Percentiles rank a stretch among this genome's conserved stretches.
These are phyloP conservation scores for Cladosporium sp. DNA, from an alignment of 2,329 filamentous ascomycete genomes.

Conservation along the genomic window DNA sequence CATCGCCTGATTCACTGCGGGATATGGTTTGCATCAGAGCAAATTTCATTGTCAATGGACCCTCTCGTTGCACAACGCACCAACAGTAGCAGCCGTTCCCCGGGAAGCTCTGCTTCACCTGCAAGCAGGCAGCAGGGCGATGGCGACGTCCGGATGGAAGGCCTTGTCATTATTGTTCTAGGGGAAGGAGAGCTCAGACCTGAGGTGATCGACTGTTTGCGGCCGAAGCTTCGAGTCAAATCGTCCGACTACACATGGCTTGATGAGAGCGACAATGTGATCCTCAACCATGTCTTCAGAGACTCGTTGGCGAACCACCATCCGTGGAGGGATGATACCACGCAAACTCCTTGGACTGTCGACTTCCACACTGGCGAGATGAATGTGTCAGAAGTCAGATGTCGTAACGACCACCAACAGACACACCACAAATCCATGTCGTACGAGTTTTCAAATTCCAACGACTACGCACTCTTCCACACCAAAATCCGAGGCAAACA, in stretches of 20 bases:
- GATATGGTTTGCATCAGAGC: too few species aligned
- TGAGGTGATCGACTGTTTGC: background rate
- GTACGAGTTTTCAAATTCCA: background rate
- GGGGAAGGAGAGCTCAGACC: background rate
- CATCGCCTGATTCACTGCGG: too few species aligned
- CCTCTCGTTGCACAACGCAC: too few species aligned
- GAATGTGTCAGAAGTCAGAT: background rate
- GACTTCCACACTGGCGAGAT: background rate
- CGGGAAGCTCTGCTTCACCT: too few species aligned
- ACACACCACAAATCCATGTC: background rate
- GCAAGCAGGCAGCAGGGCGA: background rate
- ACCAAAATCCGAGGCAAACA: background rate
- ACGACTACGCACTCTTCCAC: background rate
- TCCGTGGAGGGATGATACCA: background rate
- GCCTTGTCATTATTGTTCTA: background rate
- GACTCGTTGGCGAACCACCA: background rate
- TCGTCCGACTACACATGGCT: background rate
- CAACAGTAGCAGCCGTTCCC: too few species aligned
- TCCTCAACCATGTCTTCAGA: background rate
- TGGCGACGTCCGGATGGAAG: background rate
- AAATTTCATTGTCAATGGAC: too few species aligned
- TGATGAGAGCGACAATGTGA: background rate
- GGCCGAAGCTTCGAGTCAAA: background rate
- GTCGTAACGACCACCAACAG: background rate
- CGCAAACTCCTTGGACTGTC: background rate